Conservation (phyloP, 108 stramenopile species). For the Cyclotella distinguenda region DNA sequence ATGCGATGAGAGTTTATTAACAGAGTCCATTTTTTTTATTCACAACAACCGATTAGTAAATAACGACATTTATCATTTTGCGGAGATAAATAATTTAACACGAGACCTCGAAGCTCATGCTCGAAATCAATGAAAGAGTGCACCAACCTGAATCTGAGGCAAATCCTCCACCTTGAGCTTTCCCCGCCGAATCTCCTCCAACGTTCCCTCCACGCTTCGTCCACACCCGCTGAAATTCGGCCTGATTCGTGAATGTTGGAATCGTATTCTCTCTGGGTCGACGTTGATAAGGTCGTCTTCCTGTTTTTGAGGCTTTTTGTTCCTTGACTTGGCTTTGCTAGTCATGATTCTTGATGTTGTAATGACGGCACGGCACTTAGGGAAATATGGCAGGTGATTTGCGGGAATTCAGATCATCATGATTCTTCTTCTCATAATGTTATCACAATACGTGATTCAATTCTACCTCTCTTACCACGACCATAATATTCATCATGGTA, state of each 20-base stretch:
- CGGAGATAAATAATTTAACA: neutral
- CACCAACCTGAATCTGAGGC: constrained; percentile 81
- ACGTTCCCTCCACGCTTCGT: constrained; percentile 68
- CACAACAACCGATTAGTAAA: too few species aligned
- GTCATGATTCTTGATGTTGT: too few species aligned
- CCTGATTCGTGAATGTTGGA: constrained; percentile 88
- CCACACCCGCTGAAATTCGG: constrained; percentile 90
- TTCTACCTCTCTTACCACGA: too few species aligned
- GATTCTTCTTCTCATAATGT: too few species aligned
- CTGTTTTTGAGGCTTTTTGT: too few species aligned
- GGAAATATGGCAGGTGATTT: too few species aligned
- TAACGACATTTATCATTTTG: neutral
- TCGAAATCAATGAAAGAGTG: neutral
- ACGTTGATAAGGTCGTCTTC: constrained; percentile 45
- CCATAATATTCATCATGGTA: too few species aligned
- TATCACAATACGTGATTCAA: too few species aligned
- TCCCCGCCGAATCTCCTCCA: constrained; percentile 75
- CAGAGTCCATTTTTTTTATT: too few species aligned
- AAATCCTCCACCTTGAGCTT: constrained; percentile 59
- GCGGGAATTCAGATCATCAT: too few species aligned
- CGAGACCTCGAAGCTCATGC: neutral
- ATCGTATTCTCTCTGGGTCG: constrained; percentile 81
- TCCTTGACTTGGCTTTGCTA: too few species aligned
- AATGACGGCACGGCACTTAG: too few species aligned
- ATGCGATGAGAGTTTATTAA: neutral